These are phyloP conservation scores for Codiaeum variegatum DNA, from an alignment of 441 rosid genomes.

Conservation along the genomic window DNA sequence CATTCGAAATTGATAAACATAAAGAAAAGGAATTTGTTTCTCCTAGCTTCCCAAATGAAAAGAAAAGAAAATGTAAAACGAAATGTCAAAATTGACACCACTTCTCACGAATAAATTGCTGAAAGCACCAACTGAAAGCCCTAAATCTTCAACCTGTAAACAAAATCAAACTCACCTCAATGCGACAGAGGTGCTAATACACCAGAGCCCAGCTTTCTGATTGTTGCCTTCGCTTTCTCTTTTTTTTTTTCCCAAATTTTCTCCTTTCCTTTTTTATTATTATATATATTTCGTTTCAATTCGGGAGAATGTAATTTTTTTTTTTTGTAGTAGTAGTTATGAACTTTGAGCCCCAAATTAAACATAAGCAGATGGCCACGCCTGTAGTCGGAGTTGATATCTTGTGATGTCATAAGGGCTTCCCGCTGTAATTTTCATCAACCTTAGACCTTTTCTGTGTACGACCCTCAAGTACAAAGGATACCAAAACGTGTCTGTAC, in stretches of 20 bases:
- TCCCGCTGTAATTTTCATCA: too few species aligned
- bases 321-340: background rate
- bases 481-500: too few species aligned
- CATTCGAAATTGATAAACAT: background rate
- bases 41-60: background rate
- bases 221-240: background rate
- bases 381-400: too few species aligned
- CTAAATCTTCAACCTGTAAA: background rate
- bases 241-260: background rate
- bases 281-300: background rate
- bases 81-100: too few species aligned
- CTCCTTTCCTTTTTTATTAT: background rate
- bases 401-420: too few species aligned
- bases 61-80: background rate
- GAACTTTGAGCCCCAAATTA: background rate
- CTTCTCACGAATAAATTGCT: too few species aligned
- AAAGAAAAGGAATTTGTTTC: background rate
- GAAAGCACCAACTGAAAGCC: background rate
- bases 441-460: too few species aligned
- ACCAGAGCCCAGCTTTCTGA: background rate
- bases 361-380: too few species aligned
- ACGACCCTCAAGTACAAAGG: too few species aligned
- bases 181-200: background rate
- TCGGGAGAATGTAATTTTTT: background rate
- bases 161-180: background rate